These are phyloP conservation scores for Verticillium zaregamsianum DNA, from an alignment of 2,329 filamentous ascomycete species.

Conservation along the genomic window DNA sequence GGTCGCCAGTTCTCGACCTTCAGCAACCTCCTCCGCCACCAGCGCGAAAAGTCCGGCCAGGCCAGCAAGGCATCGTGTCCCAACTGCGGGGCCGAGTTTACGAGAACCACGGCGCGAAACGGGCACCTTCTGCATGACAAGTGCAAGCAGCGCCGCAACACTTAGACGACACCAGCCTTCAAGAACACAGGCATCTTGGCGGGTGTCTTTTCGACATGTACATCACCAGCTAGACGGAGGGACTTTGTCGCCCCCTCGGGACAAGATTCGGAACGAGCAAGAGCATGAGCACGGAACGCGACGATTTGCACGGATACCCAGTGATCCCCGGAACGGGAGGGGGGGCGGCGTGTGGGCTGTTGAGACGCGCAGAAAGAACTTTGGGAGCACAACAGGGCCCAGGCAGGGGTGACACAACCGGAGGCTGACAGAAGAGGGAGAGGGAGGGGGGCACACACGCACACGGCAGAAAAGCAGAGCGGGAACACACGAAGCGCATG, in stretches of 20 bases:
- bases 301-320: background rate
- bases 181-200: background rate
- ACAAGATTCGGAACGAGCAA: background rate
- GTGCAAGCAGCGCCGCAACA: conserved; percentile 70
- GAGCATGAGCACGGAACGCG: background rate
- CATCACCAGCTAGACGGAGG: background rate
- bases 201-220: background rate
- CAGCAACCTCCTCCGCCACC: conserved; percentile 88
- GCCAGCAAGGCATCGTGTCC: conserved; percentile 86
- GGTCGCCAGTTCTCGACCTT: conserved; percentile 94
- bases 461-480: background rate
- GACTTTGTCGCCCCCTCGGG: background rate
- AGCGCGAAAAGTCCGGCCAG: conserved; percentile 90
- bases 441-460: background rate
- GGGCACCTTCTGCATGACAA: conserved; percentile 85
- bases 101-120: conserved; percentile 81
- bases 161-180: conserved; percentile 4
- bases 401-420: background rate
- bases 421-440: background rate
- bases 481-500: background rate
- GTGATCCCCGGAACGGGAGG: background rate
- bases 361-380: background rate
- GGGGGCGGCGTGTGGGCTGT: background rate
- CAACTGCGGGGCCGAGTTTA: conserved; percentile 90
- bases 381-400: background rate